Evolutionary conservation across 208 protist species (phyloP), one percentile per base, ranked within the genome.

Genomic region (Plasmodiophora brassicae): DNA sequence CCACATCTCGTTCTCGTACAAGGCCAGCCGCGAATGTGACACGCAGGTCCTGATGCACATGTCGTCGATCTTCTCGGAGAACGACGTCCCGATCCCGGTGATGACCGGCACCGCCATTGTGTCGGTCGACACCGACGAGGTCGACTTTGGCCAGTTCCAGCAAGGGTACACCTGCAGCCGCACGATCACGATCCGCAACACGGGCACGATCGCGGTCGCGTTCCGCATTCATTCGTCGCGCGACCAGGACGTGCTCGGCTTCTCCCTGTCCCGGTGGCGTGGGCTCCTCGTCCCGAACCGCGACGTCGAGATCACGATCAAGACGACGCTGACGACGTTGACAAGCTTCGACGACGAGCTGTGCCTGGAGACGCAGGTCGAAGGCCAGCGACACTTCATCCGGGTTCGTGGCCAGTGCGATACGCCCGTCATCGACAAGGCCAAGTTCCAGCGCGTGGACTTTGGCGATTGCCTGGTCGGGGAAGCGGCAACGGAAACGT

Each of bases 391-490:
- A 36, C 65, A 78, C 41, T 78, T 38, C 65, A 78, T 78, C 41
- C 65, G n/a, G 10, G 65, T 78, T 32, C n/a, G 65, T 38, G 65
- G 65, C 32, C 65, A 32, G 20, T 78, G 65, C n/a, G 65, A 78
- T 32, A 78, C 65, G 5, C 65, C 65, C 14, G 41, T 78, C 20
- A 32, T 78, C 65, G 65, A 78, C 41, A n/a, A n/a, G n/a, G 5
- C 65, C 14, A 78, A 78, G n/a, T 78, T 78, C 65, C 65, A 78
- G 5, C 65, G 65, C 5, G 65, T 78, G 5, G 65, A 78, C 41
- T 78, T 78, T 38, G 65, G 65, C 41, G 65, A 78, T 78, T 78
- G 65, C n/a, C 65, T 78, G n/a, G 65, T 78, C n/a, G 65, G 65
- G 5, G 65, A 78, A 38, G 41, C 65, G 65, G 65, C 65, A 8